These are phyloP conservation scores for Alternaria solani DNA, from an alignment of 2,329 filamentous ascomycete species.

Conservation along the genomic window DNA sequence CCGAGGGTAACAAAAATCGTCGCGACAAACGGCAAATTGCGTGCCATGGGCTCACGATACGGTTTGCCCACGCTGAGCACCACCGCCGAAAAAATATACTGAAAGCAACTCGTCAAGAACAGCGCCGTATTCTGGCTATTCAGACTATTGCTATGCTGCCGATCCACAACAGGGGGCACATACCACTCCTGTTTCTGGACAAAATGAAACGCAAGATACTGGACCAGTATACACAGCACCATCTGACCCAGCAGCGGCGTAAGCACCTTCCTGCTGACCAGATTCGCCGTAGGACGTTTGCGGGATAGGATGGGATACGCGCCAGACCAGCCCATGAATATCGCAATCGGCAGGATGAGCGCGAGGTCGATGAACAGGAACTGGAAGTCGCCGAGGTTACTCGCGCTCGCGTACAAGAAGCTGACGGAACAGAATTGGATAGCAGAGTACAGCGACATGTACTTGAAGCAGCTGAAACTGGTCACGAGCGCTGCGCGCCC, in stretches of 20 bases:
- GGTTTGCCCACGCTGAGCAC: constrained; percentile 91
- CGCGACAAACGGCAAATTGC: constrained; percentile 85
- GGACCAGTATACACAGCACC: constrained; percentile 77
- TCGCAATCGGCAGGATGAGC: constrained; percentile 92
- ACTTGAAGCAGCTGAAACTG: constrained; percentile 99
- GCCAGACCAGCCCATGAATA: constrained; percentile 98
- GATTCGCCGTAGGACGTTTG: constrained; percentile 89
- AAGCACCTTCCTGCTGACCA: constrained; percentile 92
- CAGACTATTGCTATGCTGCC: constrained; percentile 81
- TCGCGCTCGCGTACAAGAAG: constrained; percentile 92
- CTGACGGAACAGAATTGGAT: constrained; percentile 98
- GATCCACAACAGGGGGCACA: constrained; percentile 78
- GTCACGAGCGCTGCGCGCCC: constrained; percentile 95
- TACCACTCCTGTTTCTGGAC: constrained; percentile 86
- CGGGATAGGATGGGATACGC: constrained; percentile 78
- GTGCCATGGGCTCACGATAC: constrained; percentile 79
- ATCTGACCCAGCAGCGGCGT: constrained; percentile 91
- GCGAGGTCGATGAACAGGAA: constrained; percentile 95
- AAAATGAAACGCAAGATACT: constrained; percentile 74
- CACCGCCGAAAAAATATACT: constrained; percentile 90
- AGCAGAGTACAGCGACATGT: constrained; percentile 98
- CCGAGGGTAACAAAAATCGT: constrained; percentile 75
- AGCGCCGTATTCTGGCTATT: constrained; percentile 94
- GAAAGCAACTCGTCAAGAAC: constrained; percentile 90
- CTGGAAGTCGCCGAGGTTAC: constrained; percentile 96